Evolutionary conservation across 129 eudicot genomes (phyloP).

Genomic region (Pseudognaphalium luteoalbum): DNA sequence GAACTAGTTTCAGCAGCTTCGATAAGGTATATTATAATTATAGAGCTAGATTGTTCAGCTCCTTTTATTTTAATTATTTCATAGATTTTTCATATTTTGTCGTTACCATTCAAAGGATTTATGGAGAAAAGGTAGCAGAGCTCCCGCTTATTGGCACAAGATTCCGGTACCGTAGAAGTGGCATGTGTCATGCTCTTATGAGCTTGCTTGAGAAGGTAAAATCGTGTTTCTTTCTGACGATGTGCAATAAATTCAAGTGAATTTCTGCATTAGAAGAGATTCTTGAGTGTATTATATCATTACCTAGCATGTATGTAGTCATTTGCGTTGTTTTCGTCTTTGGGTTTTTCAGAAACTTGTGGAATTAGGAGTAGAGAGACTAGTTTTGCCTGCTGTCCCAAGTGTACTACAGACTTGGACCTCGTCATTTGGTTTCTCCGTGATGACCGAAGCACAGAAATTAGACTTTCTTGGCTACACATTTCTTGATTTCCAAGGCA

Average conservation of each 20-base stretch:
- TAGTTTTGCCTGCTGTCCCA: slow-evolving; percentile 45
- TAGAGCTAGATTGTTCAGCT: not conserved
- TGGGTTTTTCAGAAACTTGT: slow-evolving; percentile 28
- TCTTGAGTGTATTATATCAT: not conserved
- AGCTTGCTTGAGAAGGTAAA: slow-evolving; percentile 87
- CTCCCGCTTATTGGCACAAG: slow-evolving; percentile 90
- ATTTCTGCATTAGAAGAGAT: too few relatives aligned
- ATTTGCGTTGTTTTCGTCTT: slow-evolving; percentile 3
- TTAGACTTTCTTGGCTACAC: slow-evolving; percentile 59
- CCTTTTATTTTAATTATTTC: slow-evolving; percentile 15
- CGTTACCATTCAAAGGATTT: slow-evolving; percentile 48
- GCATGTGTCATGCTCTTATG: slow-evolving; percentile 93
- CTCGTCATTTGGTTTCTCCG: slow-evolving; percentile 35
- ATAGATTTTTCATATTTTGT: slow-evolving; percentile 4
- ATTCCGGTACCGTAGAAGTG: slow-evolving; percentile 72
- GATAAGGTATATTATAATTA: slow-evolving; percentile 48
- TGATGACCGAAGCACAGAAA: slow-evolving; percentile 57
- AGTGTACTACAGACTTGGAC: slow-evolving; percentile 45
- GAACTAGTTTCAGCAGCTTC: slow-evolving; percentile 79
- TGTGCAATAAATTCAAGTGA: not conserved
- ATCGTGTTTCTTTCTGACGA: not conserved
- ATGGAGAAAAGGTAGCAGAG: slow-evolving; percentile 88
- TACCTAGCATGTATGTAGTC: not conserved
- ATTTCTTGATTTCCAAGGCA: slow-evolving; percentile 85
- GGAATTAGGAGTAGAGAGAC: slow-evolving; percentile 42